These are phyloP conservation scores for Hymenoscyphus infarciens DNA, from an alignment of 2,329 filamentous ascomycete genomes.

Conservation along the genomic window DNA sequence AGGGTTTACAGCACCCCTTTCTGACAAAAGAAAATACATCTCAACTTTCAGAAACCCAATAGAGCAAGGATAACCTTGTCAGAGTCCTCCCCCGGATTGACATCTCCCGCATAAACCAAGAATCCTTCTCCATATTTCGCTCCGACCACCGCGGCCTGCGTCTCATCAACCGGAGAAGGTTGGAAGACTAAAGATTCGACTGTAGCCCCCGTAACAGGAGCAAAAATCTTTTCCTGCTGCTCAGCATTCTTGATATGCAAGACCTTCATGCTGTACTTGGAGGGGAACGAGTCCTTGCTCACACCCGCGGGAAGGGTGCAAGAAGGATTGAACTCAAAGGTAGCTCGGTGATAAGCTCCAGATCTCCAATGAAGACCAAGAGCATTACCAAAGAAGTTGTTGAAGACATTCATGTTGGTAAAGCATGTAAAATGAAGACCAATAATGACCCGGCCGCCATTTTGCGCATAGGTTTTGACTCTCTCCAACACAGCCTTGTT, in stretches of 20 bases:
- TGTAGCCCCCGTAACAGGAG: slow-evolving; percentile 20
- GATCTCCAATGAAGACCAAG: slow-evolving; percentile 28
- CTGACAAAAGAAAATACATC: too few relatives aligned
- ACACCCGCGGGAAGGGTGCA: slow-evolving; percentile 15
- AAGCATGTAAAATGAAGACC: too few relatives aligned
- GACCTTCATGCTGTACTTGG: slow-evolving; percentile 32
- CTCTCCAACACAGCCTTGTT: slow-evolving; percentile 26
- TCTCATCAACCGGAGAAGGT: slow-evolving; percentile 14
- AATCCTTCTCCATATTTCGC: slow-evolving; percentile 28
- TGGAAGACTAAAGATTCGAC: slow-evolving; percentile 23
- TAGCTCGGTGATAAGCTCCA: slow-evolving; percentile 26
- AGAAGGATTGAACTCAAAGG: slow-evolving; percentile 23
- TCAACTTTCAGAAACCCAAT: slow-evolving; percentile 21
- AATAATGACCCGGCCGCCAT: too few relatives aligned
- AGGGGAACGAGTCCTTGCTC: slow-evolving; percentile 19
- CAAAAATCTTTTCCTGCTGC: slow-evolving; percentile 30
- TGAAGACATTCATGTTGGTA: too few relatives aligned
- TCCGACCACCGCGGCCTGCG: slow-evolving; percentile 30
- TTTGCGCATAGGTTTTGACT: slow-evolving; percentile 28
- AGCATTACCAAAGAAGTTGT: slow-evolving; percentile 23
- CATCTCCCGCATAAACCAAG: slow-evolving; percentile 33
- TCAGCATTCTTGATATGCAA: slow-evolving; percentile 30
- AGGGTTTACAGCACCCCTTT: too few relatives aligned
- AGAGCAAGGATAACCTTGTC: slow-evolving; percentile 28
- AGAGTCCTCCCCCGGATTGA: slow-evolving; percentile 28